Evolutionary conservation across 2,329 filamentous ascomycete genomes (phyloP), one percentile per base, ranked within the genome.

Genomic region (Rhinocladiella similis): DNA sequence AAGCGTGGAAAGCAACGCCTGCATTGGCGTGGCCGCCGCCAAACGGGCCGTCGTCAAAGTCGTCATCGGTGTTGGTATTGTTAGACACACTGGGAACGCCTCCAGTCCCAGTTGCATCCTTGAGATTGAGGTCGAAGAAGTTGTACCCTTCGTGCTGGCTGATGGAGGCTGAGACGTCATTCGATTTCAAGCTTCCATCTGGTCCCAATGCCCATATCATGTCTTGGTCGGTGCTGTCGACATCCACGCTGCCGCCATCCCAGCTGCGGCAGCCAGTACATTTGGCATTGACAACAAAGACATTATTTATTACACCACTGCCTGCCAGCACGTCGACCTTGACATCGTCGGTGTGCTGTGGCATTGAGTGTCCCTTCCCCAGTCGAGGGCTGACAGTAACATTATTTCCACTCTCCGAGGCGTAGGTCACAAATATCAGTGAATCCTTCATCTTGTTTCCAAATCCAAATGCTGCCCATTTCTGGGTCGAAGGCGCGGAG

Each of bases 171-270:
- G 70, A 69, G 1, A 65, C 50, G 35, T 72, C 70, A 62, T 84
- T 70, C 53, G 74, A 80, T 19, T 69, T 67, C 19, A 72, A 54
- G 14, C 68, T 64, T 38, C 75, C 76, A n/a, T 66, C 63, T 4
- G 80, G 79, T 0, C 84, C 84, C 19, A 80, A 71, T 16, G 81
- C 84, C 65, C 79, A 87, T 53, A 85, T 79, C 69, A 81, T 83
- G 39, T 72, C 71, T 59, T 80, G 76, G 13, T 70, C 68, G 13
- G 70, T 72, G 49, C 74, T 78, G n/a, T 68, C 71, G n/a, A 80
- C 72, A 63, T 86, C 76, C 55, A 86, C 68, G 35, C 68, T 74
- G 36, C 80, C 79, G 13, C 69, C 69, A 12, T 68, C 68, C 82
- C 82, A 85, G 42, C 68, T 74, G 33, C 80, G 76, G 63, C 81